Conservation (phyloP, 306 rosid species). For the Canavalia ensiformis region DNA sequence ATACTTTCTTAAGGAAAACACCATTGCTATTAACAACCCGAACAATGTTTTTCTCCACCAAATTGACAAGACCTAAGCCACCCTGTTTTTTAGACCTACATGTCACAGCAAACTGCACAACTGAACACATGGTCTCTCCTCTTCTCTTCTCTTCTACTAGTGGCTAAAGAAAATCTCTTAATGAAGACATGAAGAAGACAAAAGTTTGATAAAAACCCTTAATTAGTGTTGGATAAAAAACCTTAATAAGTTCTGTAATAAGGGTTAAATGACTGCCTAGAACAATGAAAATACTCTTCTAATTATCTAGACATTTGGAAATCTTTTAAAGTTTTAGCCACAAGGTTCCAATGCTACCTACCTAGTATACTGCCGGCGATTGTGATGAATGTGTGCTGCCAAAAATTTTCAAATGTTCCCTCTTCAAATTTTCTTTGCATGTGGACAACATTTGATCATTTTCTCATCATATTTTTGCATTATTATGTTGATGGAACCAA, state of each 20-base stretch:
- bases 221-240: background rate
- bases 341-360: background rate
- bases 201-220: conserved; percentile 13
- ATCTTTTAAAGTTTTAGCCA: conserved; percentile 20
- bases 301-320: conserved; percentile 2
- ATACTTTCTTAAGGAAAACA: conserved; percentile 29
- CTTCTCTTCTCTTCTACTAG: background rate
- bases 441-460: background rate
- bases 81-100: background rate
- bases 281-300: conserved; percentile 24
- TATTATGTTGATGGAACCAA: conserved; percentile 10
- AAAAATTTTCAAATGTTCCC: background rate
- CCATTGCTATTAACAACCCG: background rate
- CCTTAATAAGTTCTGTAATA: background rate
- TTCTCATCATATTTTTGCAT: conserved; percentile 14
- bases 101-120: background rate
- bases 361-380: background rate
- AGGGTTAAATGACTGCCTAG: conserved; percentile 17
- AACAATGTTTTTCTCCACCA: conserved; percentile 2
- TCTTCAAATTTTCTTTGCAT: background rate
- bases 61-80: conserved; percentile 16
- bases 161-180: conserved; percentile 19
- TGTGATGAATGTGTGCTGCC: background rate
- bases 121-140: background rate
- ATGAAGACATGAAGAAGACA: background rate